A percentile compares a stretch with the other conserved stretches of the same genome.
Evolutionary conservation across 208 protist species (phyloP).

Genomic region (Herpetomonas samuelpessoai): DNA sequence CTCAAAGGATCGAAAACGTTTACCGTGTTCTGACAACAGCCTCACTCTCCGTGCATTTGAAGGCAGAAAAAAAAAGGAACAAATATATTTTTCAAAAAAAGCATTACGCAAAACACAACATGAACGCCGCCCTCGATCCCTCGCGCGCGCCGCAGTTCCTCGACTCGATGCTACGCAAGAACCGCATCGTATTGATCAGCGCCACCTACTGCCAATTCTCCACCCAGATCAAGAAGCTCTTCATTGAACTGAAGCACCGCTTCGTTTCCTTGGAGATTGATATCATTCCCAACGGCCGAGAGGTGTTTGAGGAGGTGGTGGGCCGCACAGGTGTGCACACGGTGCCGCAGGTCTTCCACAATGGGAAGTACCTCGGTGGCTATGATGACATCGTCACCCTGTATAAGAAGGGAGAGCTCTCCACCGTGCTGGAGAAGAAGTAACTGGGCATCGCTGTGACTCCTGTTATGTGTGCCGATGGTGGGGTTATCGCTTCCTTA

Average conservation of each 20-base stretch:
- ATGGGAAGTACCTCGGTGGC: constrained; percentile 79
- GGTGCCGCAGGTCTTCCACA: constrained; percentile 81
- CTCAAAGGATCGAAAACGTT: too few relatives aligned
- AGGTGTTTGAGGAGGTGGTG: constrained; percentile 78
- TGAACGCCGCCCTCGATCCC: constrained; percentile 48
- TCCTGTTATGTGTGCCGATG: constrained; percentile 9
- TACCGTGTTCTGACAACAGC: too few relatives aligned
- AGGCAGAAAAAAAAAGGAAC: constrained; percentile 14
- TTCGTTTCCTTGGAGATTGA: constrained; percentile 88
- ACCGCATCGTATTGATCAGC: constrained; percentile 79
- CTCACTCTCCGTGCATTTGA: too few relatives aligned
- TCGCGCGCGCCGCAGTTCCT: constrained; percentile 76
- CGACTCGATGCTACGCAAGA: constrained; percentile 70
- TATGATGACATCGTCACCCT: constrained; percentile 83
- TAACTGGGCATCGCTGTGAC: constrained; percentile 11
- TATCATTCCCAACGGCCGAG: constrained; percentile 84
- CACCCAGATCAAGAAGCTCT: constrained; percentile 76
- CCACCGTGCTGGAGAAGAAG: constrained; percentile 47
- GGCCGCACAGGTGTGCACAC: constrained; percentile 68
- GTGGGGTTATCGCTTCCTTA: constrained; percentile 2
- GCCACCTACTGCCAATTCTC: constrained; percentile 90
- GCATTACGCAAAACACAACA: constrained; percentile 11
- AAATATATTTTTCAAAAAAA: constrained; percentile 2
- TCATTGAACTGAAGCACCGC: constrained; percentile 79
- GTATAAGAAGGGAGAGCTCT: constrained; percentile 58